Evolutionary conservation across 495 filamentous ascomycete genomes (phyloP), one percentile per base, ranked within the genome.

Genomic region (Opeltia flavorubescens): DNA sequence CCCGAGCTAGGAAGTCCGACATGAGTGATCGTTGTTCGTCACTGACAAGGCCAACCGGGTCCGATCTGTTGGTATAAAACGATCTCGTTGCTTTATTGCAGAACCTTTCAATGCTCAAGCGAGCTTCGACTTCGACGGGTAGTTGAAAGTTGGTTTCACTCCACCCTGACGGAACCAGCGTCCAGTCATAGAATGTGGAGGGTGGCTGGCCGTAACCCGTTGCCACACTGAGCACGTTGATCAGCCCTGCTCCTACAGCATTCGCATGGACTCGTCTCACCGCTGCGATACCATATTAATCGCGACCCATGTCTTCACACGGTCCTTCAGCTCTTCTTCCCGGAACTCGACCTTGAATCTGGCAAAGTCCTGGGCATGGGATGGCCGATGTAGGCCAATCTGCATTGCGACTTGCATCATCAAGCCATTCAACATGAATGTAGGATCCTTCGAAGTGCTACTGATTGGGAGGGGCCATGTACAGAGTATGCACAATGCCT

Each of bases 361-460:
- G 23, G 83, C 84, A 62, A 94, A 95, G 63, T 95, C 88, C 59
- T 94, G 86, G 17, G 83, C 80, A 62, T 94, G 84, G 33, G 83
- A 88, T 6, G 88, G 88, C 20, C 87, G 78, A 56, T 95, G 88
- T 41, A 95, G 74, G 41, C 88, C 88, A 47, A 89, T 83, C 51
- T 89, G 86, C 63, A 89, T 89, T 12, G 88, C 84, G 44, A 89
- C 78, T 60, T 94, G 87, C 72, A 94, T 83, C 87, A 94, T 89
- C 55, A 91, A 73, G 24, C 88, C 88, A 55, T 82, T 80, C 9
- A 94, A 69, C 66, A 93, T 94, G 55, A 93, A 89, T 0, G 88
- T 94, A 1, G 86, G 85, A 60, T 95, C 88, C 5, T 76, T 77
- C 4, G 84, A 83, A 5, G 86, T 93, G 18, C 82, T 89, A 60